Evolutionary conservation across 1,284 basidiomycete genomes (phyloP).

Genomic region (Trichosporon asahii): DNA sequence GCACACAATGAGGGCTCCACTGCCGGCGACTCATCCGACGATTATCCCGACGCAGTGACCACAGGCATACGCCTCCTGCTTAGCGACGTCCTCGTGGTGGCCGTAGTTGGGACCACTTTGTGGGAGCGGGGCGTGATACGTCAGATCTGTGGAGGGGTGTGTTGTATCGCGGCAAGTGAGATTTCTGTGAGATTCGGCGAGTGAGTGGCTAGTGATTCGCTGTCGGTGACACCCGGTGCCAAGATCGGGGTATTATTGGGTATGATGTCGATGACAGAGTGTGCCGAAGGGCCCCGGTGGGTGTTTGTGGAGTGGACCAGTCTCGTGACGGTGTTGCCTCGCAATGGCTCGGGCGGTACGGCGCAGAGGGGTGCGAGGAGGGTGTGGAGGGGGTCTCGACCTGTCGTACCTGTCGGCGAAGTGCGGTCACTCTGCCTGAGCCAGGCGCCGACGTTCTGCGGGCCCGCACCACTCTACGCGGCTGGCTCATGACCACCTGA

Average conservation of each 20-base stretch:
- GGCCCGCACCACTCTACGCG: not conserved
- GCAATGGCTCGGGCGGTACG: not conserved
- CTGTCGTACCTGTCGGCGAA: not conserved
- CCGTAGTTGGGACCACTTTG: not conserved
- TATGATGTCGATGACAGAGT: not conserved
- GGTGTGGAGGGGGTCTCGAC: not conserved
- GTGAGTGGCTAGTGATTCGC: not conserved
- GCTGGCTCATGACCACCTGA: not conserved
- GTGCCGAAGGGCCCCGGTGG: not conserved
- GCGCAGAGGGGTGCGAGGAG: not conserved
- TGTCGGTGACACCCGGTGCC: not conserved
- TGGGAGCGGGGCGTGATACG: not conserved
- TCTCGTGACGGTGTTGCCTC: not conserved
- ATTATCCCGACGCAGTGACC: not conserved
- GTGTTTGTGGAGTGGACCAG: not conserved
- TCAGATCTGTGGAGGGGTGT: not conserved
- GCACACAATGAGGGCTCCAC: not conserved
- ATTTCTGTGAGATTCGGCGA: not conserved
- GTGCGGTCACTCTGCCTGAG: not conserved
- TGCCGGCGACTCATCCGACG: not conserved
- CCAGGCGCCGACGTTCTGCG: not conserved
- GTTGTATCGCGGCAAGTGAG: not conserved
- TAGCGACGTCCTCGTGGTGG: not conserved
- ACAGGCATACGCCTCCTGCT: not conserved
- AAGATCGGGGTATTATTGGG: not conserved